Base-by-base conservation (phyloP, 306 rosid species). In the Chamaecrista fasciculata region DNA sequence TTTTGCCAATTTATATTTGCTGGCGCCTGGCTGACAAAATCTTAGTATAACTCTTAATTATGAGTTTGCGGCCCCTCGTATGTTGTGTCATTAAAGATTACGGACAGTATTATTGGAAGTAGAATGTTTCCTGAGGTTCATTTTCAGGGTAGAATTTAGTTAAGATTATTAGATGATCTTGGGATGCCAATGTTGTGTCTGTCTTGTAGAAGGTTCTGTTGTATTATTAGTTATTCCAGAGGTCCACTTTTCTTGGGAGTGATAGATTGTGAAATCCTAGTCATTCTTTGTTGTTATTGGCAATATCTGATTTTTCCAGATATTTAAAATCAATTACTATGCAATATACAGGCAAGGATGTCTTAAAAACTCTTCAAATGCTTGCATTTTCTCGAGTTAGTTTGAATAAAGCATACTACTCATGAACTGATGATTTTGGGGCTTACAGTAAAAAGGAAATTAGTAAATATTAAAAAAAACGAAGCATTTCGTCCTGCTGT, bases 171-270 rank as follows among this genome's bases (percentile, higher is more conserved):
- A 86, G 78, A 36, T 68, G 72, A 78, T 81, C 33, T 50, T 72
- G 66, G 76, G 69, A 62, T 76, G 74, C 28, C 56, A 50, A 43
- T 62, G 70, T 58, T 52, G 76, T 76, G 84, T 62, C 82, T 76
- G 84, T 62, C 82, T 26, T 58, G 77, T 81, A 86, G 83, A 71
- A 51, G 79, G 76, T 86, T 73, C 75, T 75, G 76, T 63, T 91
- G 82, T 83, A 44, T 78, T 83, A 44, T 78, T 75, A 62, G 80
- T 81, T 79, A 63, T 73, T 64, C 68, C 51, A 46, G 47, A 75
- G 60, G 61, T 81, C 71, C 40, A 58, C 51, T 75, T 73, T 74
- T 66, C 72, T 67, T 84, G 63, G 70, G 73, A 74, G 69, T 73
- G 74, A 47, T 81, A 72, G 76, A 70, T 70, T 80, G 77, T 83